phyloP scores from a whole-genome alignment of 2,329 filamentous ascomycete species.

The Trichoderma aggressivum region DNA sequence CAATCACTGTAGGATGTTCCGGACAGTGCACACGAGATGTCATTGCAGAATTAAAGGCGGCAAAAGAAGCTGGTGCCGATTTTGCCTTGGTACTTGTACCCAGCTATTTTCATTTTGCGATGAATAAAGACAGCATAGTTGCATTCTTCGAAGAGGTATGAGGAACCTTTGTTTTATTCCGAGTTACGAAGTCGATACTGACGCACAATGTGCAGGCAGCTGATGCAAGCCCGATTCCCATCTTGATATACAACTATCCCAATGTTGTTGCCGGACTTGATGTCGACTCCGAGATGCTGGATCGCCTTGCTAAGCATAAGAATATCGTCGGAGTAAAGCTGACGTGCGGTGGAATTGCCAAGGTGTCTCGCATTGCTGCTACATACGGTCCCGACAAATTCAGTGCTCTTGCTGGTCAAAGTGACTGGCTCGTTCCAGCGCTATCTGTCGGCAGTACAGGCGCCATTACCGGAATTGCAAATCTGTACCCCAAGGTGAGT shows the following conservation, averaged over 20 bases:
- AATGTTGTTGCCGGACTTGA: conserved; percentile 65
- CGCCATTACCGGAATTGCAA: conserved; percentile 61
- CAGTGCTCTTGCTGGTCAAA: conserved; percentile 65
- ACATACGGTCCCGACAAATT: conserved; percentile 55
- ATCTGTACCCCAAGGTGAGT: conserved; percentile 55
- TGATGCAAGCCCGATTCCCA: conserved; percentile 55
- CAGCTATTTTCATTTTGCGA: conserved; percentile 67
- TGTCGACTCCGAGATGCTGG: conserved; percentile 63
- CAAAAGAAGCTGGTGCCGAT: conserved; percentile 61
- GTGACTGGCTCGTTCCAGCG: conserved; percentile 65
- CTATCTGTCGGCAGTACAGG: conserved; percentile 57
- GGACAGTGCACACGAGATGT: conserved; percentile 64
- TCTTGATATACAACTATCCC: conserved; percentile 73
- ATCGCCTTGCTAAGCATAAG: conserved; percentile 43
- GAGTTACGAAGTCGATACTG: neutral
- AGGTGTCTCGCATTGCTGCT: conserved; percentile 59
- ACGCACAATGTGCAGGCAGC: conserved; percentile 41
- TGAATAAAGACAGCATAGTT: conserved; percentile 48
- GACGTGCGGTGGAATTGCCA: conserved; percentile 72
- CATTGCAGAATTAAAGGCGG: conserved; percentile 61
- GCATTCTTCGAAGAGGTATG: conserved; percentile 56
- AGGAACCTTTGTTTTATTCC: neutral
- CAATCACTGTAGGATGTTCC: conserved; percentile 65
- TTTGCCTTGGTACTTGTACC: conserved; percentile 66
- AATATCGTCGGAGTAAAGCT: conserved; percentile 70